Evolutionary conservation across 2,329 filamentous ascomycete species (phyloP).

Genomic region (Neofusicoccum sp.): DNA sequence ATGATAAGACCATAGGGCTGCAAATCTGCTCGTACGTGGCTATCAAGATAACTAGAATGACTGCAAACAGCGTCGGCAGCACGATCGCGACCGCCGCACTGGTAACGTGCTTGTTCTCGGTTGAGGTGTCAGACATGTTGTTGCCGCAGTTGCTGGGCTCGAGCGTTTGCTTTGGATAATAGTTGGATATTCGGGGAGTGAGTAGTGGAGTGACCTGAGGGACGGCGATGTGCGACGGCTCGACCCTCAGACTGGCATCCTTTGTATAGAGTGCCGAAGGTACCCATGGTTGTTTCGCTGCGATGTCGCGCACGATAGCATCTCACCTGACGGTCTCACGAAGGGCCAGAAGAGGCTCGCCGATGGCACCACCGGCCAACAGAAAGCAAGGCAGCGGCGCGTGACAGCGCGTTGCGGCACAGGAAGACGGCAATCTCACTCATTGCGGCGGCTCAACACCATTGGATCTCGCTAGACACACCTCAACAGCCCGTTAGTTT

Average conservation of each 20-base stretch:
- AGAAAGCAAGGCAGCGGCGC: conserved; percentile 6
- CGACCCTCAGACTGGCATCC: not conserved
- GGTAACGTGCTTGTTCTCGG: not conserved
- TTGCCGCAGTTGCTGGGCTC: not conserved
- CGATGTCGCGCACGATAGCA: conserved; percentile 7
- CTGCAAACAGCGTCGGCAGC: conserved; percentile 35
- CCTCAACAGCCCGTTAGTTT: not conserved
- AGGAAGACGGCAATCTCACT: conserved; percentile 12
- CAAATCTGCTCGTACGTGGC: conserved; percentile 30
- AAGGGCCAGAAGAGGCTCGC: conserved; percentile 9
- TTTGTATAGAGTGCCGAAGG: conserved; percentile 13
- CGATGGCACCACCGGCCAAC: conserved; percentile 11
- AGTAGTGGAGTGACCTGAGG: conserved; percentile 1
- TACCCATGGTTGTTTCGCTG: conserved; percentile 1
- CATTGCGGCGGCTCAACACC: conserved; percentile 9
- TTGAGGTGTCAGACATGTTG: conserved; percentile 12
- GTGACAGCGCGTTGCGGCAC: conserved; percentile 6
- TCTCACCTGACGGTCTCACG: conserved; percentile 22
- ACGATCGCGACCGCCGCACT: conserved; percentile 31
- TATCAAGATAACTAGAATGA: conserved; percentile 35
- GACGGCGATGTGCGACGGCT: not conserved
- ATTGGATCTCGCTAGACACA: not conserved
- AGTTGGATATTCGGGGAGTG: not conserved
- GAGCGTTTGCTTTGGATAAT: not conserved
- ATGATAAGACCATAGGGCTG: not conserved